A percentile compares a stretch with the other conserved stretches of the same genome.
Conservation (phyloP, 768 basidiomycete species). For the Macrolepiota fuliginosa region DNA sequence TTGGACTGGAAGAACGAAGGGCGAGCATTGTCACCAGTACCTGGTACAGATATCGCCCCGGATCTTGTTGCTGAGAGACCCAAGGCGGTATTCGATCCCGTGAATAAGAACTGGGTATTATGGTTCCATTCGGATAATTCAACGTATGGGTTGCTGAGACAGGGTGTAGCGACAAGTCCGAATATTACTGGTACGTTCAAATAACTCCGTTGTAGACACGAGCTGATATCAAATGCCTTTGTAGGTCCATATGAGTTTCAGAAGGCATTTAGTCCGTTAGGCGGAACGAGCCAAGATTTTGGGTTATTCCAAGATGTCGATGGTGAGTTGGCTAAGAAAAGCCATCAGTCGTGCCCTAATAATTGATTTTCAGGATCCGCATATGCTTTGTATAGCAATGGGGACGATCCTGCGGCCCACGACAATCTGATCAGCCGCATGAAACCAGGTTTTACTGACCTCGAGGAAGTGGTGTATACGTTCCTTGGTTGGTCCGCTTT, state of each 20-base stretch:
- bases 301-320: conserved; percentile 6
- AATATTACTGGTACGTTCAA: conserved; percentile 23
- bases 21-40: conserved; percentile 22
- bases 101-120: conserved; percentile 22
- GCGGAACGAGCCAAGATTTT: conserved; percentile 7
- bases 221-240: too few relatives aligned
- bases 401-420: conserved; percentile 4
- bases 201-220: neutral
- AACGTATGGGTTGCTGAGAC: conserved; percentile 24
- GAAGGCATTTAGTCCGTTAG: conserved; percentile 1
- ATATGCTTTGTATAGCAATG: conserved; percentile 8
- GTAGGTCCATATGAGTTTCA: conserved; percentile 2
- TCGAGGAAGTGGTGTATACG: conserved; percentile 1
- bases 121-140: conserved; percentile 30
- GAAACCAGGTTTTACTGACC: conserved; percentile 3
- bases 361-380: neutral
- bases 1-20: conserved; percentile 28
- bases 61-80: conserved; percentile 25
- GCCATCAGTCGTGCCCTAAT: neutral
- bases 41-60: conserved; percentile 24
- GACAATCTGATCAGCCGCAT: conserved; percentile 6
- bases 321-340: neutral
- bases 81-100: conserved; percentile 23
- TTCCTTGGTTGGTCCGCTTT: neutral
- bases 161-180: conserved; percentile 25